Evolutionary conservation across 192 early-diverging fungal species (phyloP), one percentile per base, ranked within the genome.

Genomic region (Dispira simplex): DNA sequence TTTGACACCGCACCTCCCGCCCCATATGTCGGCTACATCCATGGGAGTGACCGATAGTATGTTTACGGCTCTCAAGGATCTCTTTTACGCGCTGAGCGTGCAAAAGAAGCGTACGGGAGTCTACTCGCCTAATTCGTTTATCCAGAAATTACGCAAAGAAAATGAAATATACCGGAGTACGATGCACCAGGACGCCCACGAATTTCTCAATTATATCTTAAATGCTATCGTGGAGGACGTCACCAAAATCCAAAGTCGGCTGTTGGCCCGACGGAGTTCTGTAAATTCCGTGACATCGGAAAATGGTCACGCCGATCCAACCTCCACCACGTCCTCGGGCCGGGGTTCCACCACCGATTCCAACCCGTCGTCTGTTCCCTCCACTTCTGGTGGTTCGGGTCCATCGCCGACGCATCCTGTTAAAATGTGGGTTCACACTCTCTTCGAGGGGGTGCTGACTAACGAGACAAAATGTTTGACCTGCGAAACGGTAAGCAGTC

Each of bases 141-240:
- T 98, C 12, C 77, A 76, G 43, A 94, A 90, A 68, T 81, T 99
- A 39, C 94, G 93, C 68, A 88, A 90, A 65, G 87, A 91, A 63
- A 98, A 98, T 74, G 94, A 95, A 70, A 70, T 95, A 20, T 99
- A 98, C 68, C 82, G 90, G 52, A 85, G 87, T 66, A 93, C 88
- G 27, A 87, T 86, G 78, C 97, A 99, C 70, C 97, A 99, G 71
- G 97, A 99, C 71, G 95, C 94, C 0, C 97, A 99, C 70, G 97
- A 99, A 74, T 93, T 97, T 68, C 75, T 99, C 44, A 98, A 97
- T 78, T 98, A 87, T 70, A 64, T 92, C 14, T 75, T 99, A 20
- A 97, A 98, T 70, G 84, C 86, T 16, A 90, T 99, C 60, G 85
- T 84, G 13, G 96, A 99, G 65, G 88, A 89, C 67, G 83, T 90